Evolutionary conservation across 176 grass and related monocot genomes (phyloP), one percentile per base, ranked within the genome.

Genomic region (Oryza australiensis): DNA sequence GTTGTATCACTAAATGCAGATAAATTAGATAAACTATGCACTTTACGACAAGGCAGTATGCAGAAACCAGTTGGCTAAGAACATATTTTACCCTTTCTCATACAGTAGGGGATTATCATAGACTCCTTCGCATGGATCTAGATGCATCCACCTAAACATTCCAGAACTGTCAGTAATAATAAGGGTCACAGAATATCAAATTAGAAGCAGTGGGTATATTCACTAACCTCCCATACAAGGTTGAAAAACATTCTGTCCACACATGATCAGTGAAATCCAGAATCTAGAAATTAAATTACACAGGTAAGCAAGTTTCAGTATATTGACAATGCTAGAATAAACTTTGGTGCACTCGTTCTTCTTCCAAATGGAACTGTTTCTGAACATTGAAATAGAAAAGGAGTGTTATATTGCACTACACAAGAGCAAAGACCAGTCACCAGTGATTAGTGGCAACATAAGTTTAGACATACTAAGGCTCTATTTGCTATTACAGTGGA

Each of bases 181-280:
- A 77, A 55, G 70, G 37, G n/a, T 68, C 65, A n/a, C 15, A 37
- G 60, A 83, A 84, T 67, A 59, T 10, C 27, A 32, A 63, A 87
- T 82, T 69, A 29, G 32, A 66, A 81, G 67, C 59, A 79, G 62
- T 40, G 22, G 66, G 45, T 26, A 68, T 84, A 49, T 46, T 75
- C 29, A 82, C 66, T 91, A 70, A 98, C 96, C 96, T 98, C 73
- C 89, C 96, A 46, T 89, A 89, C 28, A 88, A 67, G 78, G 53
- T 84, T 60, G 96, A 98, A 90, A 84, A 98, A 72, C 93, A 95
- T 70, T 98, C 93, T 7, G 93, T 98, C 96, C 96, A 98, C 34
- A 95, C 90, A 85, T 98, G 96, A 90, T 98, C 96, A 74, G 88
- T 98, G 73, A 98, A 93, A 92, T 98, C 93, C 79, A 90, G 34